Conservation (phyloP, 306 rosid genomes). For the Neltuma alba region DNA sequence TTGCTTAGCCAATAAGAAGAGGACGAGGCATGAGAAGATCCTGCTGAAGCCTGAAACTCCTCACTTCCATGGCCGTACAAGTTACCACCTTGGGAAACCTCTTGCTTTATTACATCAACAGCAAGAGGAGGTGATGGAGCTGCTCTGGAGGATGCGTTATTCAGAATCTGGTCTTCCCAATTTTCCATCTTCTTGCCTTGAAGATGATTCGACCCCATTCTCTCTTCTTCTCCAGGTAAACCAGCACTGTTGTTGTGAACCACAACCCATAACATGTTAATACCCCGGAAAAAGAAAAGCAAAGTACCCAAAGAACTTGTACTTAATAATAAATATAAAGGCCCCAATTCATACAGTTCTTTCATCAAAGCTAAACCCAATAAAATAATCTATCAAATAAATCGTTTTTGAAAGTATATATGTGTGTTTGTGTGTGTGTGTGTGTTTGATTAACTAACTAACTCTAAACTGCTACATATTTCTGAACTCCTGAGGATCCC, state of each 20-base stretch:
- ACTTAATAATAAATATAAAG: too few species aligned
- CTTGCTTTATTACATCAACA: constrained; percentile 62
- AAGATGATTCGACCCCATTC: constrained; percentile 45
- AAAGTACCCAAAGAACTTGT: not conserved
- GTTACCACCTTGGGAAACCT: constrained; percentile 48
- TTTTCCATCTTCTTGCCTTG: constrained; percentile 50
- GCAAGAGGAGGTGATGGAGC: constrained; percentile 28
- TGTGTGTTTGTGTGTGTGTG: not conserved
- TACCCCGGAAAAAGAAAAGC: not conserved
- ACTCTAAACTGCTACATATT: not conserved
- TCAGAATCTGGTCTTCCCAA: constrained; percentile 57
- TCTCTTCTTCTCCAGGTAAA: constrained; percentile 62
- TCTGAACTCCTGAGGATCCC: not conserved
- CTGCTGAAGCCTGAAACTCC: constrained; percentile 41
- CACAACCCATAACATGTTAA: constrained; percentile 3
- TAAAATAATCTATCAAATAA: not conserved
- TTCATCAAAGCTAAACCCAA: not conserved
- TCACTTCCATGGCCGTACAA: constrained; percentile 39
- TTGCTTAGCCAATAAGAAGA: constrained; percentile 47
- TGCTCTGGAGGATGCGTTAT: constrained; percentile 37
- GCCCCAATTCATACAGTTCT: not conserved
- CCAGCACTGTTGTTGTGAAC: constrained; percentile 73
- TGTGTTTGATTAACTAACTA: not conserved
- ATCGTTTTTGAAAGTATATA: not conserved
- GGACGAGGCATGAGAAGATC: not conserved